Evolutionary conservation across 305 asterid genomes (phyloP).

Genomic region (Rubia peregrina): DNA sequence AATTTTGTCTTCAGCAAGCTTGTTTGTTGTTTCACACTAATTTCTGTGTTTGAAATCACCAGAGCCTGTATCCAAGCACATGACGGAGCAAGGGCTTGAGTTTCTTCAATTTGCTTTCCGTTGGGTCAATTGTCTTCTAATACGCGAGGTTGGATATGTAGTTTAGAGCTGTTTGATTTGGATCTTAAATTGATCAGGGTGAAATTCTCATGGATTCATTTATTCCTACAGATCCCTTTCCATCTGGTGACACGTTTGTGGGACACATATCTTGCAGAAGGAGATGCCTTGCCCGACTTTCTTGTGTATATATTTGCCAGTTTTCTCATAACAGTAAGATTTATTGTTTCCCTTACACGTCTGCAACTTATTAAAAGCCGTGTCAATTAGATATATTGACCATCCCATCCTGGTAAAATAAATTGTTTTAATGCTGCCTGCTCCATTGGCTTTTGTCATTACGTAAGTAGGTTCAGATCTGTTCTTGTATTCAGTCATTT

Average conservation of each 20-base stretch:
- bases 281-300: slow-evolving; percentile 89
- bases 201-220: not conserved
- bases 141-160: slow-evolving; percentile 64
- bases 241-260: slow-evolving; percentile 80
- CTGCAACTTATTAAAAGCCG: not conserved
- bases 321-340: slow-evolving; percentile 77
- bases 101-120: slow-evolving; percentile 98
- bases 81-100: slow-evolving; percentile 96
- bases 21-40: not conserved
- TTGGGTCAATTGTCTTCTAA: slow-evolving; percentile 96
- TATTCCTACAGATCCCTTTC: slow-evolving; percentile 58
- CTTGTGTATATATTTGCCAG: slow-evolving; percentile 92
- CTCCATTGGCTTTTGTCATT: not conserved
- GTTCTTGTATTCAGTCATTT: not conserved
- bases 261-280: slow-evolving; percentile 99
- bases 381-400: not conserved
- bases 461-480: not conserved
- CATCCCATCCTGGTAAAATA: not conserved
- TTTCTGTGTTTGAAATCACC: slow-evolving; percentile 21
- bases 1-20: slow-evolving; percentile 14
- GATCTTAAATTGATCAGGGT: not conserved
- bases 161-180: slow-evolving; percentile 1
- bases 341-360: not conserved
- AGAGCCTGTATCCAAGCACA: slow-evolving; percentile 85
- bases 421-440: not conserved